Base-by-base conservation (phyloP, 1,284 basidiomycete genomes). In the Cutaneotrichosporon sp. region DNA sequence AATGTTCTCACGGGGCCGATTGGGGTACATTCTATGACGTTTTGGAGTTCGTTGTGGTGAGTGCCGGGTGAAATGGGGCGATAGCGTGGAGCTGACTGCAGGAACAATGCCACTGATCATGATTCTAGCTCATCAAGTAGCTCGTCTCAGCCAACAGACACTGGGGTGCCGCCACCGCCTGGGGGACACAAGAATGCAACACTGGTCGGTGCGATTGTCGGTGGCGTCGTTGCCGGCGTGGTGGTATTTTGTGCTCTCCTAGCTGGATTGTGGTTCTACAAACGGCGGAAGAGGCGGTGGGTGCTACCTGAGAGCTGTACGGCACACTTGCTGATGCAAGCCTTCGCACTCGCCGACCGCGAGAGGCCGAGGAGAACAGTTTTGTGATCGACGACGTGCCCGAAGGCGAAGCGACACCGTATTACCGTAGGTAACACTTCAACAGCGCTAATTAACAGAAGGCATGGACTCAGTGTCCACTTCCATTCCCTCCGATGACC, bases 21-120 rank as follows among this genome's bases (percentile, higher is more conserved):
- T 3, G 42, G 34, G 3, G 32, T 51, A 8, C 42, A 45, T 19
- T 45, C 42, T 5, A 45, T 39, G 14, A 31, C 19, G 20, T 38
- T 43, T 3, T 51, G 26, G 26, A 44, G 41, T 16, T n/a, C 49
- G 7, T 7, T 41, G 19, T 42, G 32, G 49, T 51, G 25, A 22
- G 34, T 32, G 42, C 14, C 34, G n/a, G n/a, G n/a, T n/a, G n/a
- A n/a, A n/a, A n/a, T n/a, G n/a, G n/a, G n/a, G n/a, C n/a, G n/a
- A n/a, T n/a, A n/a, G n/a, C n/a, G 22, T 14, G 1, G 22, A 48
- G 19, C 22, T 11, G 35, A 38, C 35, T 10, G 3, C 35, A 38
- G 35, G 35, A 38, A 17, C 35, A 22, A 38, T 5, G 35, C 10
- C 17, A 47, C 27, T 11, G 37, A 41, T 16, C 3, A 19, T 27